phyloP scores from a whole-genome alignment of 2,329 filamentous ascomycete genomes.

The Claviceps sp. region DNA sequence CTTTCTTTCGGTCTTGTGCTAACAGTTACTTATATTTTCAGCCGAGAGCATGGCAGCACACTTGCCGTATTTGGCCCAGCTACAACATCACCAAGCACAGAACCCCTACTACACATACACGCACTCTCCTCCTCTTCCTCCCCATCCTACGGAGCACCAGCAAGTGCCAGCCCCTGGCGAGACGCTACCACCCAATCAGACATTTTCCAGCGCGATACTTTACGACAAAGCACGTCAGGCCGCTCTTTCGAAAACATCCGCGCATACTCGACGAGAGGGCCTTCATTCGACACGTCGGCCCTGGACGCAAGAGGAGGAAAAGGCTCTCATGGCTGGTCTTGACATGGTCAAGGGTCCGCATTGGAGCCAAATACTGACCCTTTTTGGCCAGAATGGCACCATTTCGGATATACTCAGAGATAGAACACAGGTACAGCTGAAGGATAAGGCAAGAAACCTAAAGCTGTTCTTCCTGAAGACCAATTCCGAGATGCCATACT shows the following conservation, averaged over 20 bases:
- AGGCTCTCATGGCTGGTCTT: slow-evolving; percentile 76
- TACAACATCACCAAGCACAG: slow-evolving; percentile 25
- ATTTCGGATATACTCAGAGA: slow-evolving; percentile 77
- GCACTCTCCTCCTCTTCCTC: slow-evolving; percentile 21
- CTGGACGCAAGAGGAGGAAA: slow-evolving; percentile 83
- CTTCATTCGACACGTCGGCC: slow-evolving; percentile 55
- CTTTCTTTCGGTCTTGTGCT: neutral
- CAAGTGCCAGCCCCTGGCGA: slow-evolving; percentile 18
- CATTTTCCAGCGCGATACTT: slow-evolving; percentile 38
- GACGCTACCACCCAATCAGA: slow-evolving; percentile 42
- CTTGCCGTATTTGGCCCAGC: slow-evolving; percentile 22
- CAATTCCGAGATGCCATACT: slow-evolving; percentile 80
- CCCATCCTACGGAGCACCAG: slow-evolving; percentile 22
- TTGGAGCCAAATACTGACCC: slow-evolving; percentile 79
- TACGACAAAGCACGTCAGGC: slow-evolving; percentile 48
- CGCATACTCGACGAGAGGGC: slow-evolving; percentile 42
- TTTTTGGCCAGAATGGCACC: slow-evolving; percentile 69
- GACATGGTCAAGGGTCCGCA: slow-evolving; percentile 83
- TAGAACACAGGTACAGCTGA: slow-evolving; percentile 79
- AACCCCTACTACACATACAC: slow-evolving; percentile 22
- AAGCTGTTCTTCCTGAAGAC: slow-evolving; percentile 89
- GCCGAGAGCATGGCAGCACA: slow-evolving; percentile 23
- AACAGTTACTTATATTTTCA: slow-evolving; percentile 5
- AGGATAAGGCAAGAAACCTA: slow-evolving; percentile 81
- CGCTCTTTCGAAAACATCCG: slow-evolving; percentile 41